phyloP scores from a whole-genome alignment of 441 rosid genomes.

The Dalechampia spathulata region DNA sequence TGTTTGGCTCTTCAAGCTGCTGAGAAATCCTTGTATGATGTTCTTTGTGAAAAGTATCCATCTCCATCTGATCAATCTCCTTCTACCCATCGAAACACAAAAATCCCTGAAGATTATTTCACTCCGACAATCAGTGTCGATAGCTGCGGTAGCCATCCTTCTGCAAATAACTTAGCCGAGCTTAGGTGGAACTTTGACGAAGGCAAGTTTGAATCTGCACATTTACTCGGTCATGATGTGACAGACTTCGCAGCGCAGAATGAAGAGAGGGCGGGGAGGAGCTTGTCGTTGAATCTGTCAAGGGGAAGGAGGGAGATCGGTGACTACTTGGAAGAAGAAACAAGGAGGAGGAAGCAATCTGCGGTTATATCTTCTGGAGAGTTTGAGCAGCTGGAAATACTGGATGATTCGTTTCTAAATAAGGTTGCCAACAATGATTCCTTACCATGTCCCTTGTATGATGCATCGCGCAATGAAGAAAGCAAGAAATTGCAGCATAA shows the following conservation, averaged over 20 bases:
- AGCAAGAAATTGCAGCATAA: conserved; percentile 6
- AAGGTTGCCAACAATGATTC: conserved; percentile 6
- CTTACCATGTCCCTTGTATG: conserved; percentile 2
- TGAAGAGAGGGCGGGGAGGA: conserved; percentile 17
- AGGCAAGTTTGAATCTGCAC: conserved; percentile 1
- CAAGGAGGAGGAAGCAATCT: conserved; percentile 34
- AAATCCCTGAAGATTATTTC: conserved; percentile 4
- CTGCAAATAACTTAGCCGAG: conserved; percentile 7
- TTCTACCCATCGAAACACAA: conserved; percentile 1
- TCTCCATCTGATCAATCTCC: conserved; percentile 9
- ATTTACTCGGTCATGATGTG: background rate
- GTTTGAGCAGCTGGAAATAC: conserved; percentile 25
- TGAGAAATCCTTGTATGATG: conserved; percentile 68
- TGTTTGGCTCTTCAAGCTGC: conserved; percentile 80
- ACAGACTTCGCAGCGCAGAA: background rate
- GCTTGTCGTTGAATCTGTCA: background rate
- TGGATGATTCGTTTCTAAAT: conserved; percentile 25
- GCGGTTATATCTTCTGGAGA: conserved; percentile 18
- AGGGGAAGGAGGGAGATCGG: conserved; percentile 25
- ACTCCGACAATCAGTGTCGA: conserved; percentile 5
- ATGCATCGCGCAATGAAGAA: conserved; percentile 5
- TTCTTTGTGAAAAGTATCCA: conserved; percentile 44
- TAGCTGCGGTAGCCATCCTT: conserved; percentile 7
- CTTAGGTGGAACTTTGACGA: conserved; percentile 3
- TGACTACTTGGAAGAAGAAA: conserved; percentile 26